Evolutionary conservation across 2,329 filamentous ascomycete genomes (phyloP).

Genomic region (Zymoseptoria brevis): DNA sequence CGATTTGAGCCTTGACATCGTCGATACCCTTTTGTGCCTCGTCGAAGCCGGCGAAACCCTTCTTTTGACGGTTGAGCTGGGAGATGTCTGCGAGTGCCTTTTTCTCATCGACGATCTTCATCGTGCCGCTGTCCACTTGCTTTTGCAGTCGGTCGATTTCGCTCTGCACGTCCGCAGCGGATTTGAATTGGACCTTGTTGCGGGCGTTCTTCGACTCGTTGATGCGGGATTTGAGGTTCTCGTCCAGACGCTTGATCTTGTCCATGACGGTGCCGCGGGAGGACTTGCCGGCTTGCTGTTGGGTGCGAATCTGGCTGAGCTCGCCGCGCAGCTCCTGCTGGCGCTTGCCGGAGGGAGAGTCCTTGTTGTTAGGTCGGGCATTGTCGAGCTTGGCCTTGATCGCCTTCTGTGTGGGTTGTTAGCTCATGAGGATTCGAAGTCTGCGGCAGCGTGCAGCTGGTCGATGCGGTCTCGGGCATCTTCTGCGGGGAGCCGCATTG

Average conservation of each 20-base stretch:
- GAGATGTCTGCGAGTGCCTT: conserved; percentile 81
- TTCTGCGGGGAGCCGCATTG: neutral
- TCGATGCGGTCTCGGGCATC: neutral
- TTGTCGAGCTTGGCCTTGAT: conserved; percentile 83
- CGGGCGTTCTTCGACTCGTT: conserved; percentile 80
- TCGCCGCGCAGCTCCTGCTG: conserved; percentile 78
- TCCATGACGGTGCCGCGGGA: conserved; percentile 71
- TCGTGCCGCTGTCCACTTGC: conserved; percentile 77
- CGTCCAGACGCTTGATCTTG: conserved; percentile 85
- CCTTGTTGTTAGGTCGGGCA: conserved; percentile 72
- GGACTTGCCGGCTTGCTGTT: conserved; percentile 82
- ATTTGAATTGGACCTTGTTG: conserved; percentile 77
- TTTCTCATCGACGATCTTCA: conserved; percentile 97
- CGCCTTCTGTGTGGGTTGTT: conserved; percentile 55
- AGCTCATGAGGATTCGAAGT: conserved; percentile 2
- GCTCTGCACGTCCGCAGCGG: conserved; percentile 74
- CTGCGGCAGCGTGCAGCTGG: neutral
- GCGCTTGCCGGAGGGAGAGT: conserved; percentile 70
- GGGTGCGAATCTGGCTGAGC: conserved; percentile 72
- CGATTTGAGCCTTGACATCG: conserved; percentile 76
- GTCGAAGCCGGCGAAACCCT: conserved; percentile 81
- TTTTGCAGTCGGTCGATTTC: conserved; percentile 74
- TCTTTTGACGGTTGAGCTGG: conserved; percentile 76
- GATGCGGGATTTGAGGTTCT: conserved; percentile 77
- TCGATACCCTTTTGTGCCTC: conserved; percentile 83